phyloP scores from a whole-genome alignment of 2,329 filamentous ascomycete species.

The Penicillium sclerotiorum region DNA sequence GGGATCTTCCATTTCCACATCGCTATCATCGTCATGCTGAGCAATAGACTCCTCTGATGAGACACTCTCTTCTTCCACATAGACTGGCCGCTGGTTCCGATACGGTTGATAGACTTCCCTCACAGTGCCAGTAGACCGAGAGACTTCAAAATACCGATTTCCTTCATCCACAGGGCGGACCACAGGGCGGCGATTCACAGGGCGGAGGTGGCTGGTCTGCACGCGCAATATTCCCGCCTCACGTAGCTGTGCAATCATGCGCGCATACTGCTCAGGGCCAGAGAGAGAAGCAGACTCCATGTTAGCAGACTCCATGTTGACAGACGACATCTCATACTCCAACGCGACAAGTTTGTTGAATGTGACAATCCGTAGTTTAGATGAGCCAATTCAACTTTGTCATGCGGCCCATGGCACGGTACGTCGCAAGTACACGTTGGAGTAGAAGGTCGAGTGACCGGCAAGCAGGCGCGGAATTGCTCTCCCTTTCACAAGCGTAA shows the following conservation, averaged over 20 bases:
- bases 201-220: too few relatives aligned
- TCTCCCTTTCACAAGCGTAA: slow-evolving; percentile 22
- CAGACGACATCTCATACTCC: too few relatives aligned
- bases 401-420: slow-evolving; percentile 25
- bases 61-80: too few relatives aligned
- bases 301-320: too few relatives aligned
- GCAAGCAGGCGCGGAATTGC: slow-evolving; percentile 9
- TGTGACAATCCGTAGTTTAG: slow-evolving; percentile 16
- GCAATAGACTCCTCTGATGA: too few relatives aligned
- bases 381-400: slow-evolving; percentile 17
- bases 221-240: too few relatives aligned
- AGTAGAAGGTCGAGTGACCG: slow-evolving; percentile 6
- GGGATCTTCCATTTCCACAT: slow-evolving; percentile 21
- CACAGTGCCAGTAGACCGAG: slow-evolving; percentile 25
- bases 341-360: slow-evolving; percentile 2
- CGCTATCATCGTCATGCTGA: slow-evolving; percentile 11
- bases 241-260: too few relatives aligned
- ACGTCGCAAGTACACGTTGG: slow-evolving; percentile 1
- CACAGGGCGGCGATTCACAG: too few relatives aligned
- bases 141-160: slow-evolving; percentile 22
- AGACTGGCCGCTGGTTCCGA: background rate
- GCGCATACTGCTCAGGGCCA: too few relatives aligned
- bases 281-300: too few relatives aligned
- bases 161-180: slow-evolving; percentile 22
- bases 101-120: background rate